Evolutionary conservation across 2,329 filamentous ascomycete species (phyloP).

Genomic region (Fusarium bulbicola): DNA sequence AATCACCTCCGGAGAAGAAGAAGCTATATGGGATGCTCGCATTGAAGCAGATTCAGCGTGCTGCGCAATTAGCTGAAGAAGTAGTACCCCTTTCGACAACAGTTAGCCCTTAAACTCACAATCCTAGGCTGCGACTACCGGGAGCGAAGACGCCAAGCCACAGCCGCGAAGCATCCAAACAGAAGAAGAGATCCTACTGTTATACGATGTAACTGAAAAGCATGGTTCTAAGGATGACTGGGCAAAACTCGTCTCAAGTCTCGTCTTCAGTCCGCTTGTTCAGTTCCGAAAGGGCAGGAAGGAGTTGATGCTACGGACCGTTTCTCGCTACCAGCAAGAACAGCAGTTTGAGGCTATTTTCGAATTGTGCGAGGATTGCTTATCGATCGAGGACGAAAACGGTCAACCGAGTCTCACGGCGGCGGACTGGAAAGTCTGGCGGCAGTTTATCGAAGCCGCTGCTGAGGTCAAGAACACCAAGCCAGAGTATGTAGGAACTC

Average conservation of each 20-base stretch:
- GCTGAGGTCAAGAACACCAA: slow-evolving; percentile 44
- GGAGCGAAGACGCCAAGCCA: slow-evolving; percentile 32
- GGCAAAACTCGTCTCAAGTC: slow-evolving; percentile 50
- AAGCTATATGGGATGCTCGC: slow-evolving; percentile 62
- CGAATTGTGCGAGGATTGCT: slow-evolving; percentile 54
- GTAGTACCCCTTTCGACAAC: slow-evolving; percentile 44
- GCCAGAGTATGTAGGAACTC: slow-evolving; percentile 44
- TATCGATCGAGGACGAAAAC: slow-evolving; percentile 51
- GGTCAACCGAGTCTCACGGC: slow-evolving; percentile 53
- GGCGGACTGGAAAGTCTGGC: slow-evolving; percentile 56
- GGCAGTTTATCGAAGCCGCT: slow-evolving; percentile 52
- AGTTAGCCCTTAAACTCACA: not conserved
- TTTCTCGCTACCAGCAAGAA: slow-evolving; percentile 50
- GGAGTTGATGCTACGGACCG: slow-evolving; percentile 55
- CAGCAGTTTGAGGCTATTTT: slow-evolving; percentile 56
- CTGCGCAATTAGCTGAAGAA: slow-evolving; percentile 56
- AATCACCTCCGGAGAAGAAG: slow-evolving; percentile 58
- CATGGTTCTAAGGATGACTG: slow-evolving; percentile 56
- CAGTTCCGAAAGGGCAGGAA: slow-evolving; percentile 59
- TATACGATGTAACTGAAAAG: slow-evolving; percentile 57
- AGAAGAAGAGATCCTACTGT: slow-evolving; percentile 61
- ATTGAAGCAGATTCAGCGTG: slow-evolving; percentile 60
- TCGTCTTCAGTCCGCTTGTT: slow-evolving; percentile 52
- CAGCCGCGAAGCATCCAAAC: slow-evolving; percentile 50
- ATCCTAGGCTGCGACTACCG: slow-evolving; percentile 30